Conservation (phyloP, 2,329 filamentous ascomycete genomes). For the Talaromyces verruculosus region DNA sequence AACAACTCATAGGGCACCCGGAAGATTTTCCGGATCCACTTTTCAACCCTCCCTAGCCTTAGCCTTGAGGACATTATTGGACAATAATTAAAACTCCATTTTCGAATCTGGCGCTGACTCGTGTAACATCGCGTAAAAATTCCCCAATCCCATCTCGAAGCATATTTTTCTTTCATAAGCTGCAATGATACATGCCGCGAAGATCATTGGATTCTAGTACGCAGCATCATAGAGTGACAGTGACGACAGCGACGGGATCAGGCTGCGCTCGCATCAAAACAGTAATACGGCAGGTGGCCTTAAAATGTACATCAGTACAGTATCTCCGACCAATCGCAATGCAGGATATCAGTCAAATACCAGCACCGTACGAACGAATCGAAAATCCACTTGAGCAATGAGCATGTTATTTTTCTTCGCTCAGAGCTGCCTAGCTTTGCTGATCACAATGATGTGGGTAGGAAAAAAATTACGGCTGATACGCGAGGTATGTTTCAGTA, state of each 20-base stretch:
- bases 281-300: slow-evolving; percentile 7
- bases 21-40: slow-evolving; percentile 1
- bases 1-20: slow-evolving; percentile 2
- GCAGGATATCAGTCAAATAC: not conserved
- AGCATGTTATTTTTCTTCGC: not conserved
- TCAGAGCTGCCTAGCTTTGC: not conserved
- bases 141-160: too few species aligned
- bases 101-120: not conserved
- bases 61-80: not conserved
- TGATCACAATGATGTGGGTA: not conserved
- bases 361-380: not conserved
- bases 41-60: not conserved
- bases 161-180: not conserved
- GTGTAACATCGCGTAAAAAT: slow-evolving; percentile 2
- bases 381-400: not conserved
- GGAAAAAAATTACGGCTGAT: not conserved
- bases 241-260: too few species aligned
- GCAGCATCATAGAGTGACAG: not conserved
- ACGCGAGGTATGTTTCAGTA: not conserved
- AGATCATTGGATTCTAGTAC: not conserved
- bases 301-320: not conserved
- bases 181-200: not conserved
- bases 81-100: not conserved
- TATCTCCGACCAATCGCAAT: not conserved
- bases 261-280: not conserved